Conservation (phyloP, 352 stramenopile species). For the Elongisporangium undulatum region DNA sequence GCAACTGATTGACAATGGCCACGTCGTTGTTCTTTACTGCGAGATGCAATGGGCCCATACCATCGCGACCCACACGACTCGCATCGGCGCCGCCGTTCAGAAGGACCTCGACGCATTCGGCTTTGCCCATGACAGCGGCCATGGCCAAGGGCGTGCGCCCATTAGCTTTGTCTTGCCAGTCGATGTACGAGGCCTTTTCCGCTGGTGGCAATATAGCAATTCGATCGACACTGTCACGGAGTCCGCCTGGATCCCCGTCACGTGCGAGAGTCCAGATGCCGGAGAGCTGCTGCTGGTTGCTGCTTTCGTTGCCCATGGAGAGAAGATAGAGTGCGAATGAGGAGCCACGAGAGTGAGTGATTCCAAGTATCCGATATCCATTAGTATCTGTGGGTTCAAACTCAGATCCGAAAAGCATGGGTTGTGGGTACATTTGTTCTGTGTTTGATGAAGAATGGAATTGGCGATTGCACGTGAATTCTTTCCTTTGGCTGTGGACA, state of each 20-base stretch:
- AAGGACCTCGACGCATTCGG: constrained; percentile 53
- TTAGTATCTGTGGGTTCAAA: no score
- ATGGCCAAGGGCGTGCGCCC: constrained; percentile 66
- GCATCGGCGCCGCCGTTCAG: constrained; percentile 25
- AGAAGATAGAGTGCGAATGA: not conserved
- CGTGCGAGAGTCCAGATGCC: not conserved
- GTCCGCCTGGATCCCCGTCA: not conserved
- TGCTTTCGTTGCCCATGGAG: not conserved
- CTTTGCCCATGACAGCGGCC: constrained; percentile 49
- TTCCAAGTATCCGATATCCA: no score
- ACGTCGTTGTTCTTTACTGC: not conserved
- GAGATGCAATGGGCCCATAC: not conserved
- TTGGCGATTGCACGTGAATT: no score
- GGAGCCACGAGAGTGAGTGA: not conserved
- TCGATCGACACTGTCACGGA: constrained; percentile 14
- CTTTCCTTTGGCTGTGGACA: no score
- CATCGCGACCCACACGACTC: not conserved
- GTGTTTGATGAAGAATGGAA: no score
- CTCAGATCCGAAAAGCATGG: no score
- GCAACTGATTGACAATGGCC: not conserved
- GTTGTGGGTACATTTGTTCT: no score
- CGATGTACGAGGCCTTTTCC: not conserved
- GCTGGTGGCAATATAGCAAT: not conserved
- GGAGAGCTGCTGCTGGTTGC: not conserved
- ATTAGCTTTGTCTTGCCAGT: constrained; percentile 6